phyloP scores from a whole-genome alignment of 2,329 filamentous ascomycete genomes.

The Orbilia javanica region DNA sequence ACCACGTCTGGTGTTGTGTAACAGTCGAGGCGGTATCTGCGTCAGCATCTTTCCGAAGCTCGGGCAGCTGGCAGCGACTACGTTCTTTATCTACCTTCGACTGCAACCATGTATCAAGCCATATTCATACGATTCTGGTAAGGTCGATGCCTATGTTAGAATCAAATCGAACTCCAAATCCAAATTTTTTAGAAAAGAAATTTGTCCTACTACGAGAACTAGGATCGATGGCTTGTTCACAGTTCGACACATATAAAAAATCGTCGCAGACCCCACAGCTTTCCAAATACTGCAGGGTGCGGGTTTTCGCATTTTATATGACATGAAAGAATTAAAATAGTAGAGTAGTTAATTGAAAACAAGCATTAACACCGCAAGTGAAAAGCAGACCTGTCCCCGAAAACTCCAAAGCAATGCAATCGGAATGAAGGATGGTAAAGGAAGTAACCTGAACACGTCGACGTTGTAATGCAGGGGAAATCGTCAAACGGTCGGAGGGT shows the following conservation, averaged over 20 bases:
- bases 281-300: background rate
- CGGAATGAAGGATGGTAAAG: background rate
- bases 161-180: too few relatives aligned
- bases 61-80: background rate
- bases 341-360: background rate
- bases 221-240: too few relatives aligned
- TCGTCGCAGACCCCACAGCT: background rate
- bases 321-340: background rate
- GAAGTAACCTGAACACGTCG: background rate
- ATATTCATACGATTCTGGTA: too few relatives aligned
- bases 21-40: background rate
- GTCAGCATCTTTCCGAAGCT: background rate
- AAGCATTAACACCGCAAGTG: background rate
- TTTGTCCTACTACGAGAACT: too few relatives aligned
- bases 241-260: conserved; percentile 7
- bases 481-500: background rate
- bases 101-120: background rate
- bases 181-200: too few relatives aligned
- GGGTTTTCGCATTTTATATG: background rate
- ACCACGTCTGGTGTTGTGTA: background rate
- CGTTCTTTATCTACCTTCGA: background rate
- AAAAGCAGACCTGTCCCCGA: background rate
- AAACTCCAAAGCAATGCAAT: conserved; percentile 13
- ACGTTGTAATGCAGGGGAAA: background rate
- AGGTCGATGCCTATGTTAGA: too few relatives aligned